Conservation (phyloP, 1,139 yeast genomes). For the Pneumocystis oryctolagi region DNA sequence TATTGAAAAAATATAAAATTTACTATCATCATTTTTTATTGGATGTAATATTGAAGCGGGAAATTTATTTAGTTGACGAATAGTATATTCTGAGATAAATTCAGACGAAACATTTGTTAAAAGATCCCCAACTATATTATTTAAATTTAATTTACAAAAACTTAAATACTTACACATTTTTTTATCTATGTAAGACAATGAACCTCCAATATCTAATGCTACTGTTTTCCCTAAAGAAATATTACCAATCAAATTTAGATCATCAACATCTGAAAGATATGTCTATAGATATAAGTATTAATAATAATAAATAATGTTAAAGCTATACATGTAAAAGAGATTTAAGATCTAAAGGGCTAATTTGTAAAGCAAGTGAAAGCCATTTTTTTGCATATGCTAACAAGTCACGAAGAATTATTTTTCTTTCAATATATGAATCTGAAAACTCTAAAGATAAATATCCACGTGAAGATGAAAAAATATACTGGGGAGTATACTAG, state of each 20-base stretch:
- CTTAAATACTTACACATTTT: slow-evolving; percentile 27
- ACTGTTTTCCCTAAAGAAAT: slow-evolving; percentile 72
- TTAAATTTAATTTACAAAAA: background rate
- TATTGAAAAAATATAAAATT: background rate
- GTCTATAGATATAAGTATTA: slow-evolving; percentile 38
- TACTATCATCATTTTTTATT: background rate
- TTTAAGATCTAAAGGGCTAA: slow-evolving; percentile 53
- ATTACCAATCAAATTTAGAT: slow-evolving; percentile 22
- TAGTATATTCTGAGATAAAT: slow-evolving; percentile 62
- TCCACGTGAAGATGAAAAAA: slow-evolving; percentile 42
- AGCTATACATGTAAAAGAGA: background rate
- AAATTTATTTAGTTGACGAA: slow-evolving; percentile 31
- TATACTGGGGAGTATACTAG: slow-evolving; percentile 69
- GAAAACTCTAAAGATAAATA: slow-evolving; percentile 52
- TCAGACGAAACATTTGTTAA: slow-evolving; percentile 51
- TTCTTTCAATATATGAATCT: slow-evolving; percentile 69
- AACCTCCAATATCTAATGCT: slow-evolving; percentile 79
- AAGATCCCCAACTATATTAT: slow-evolving; percentile 19
- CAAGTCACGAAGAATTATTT: slow-evolving; percentile 46
- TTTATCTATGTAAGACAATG: slow-evolving; percentile 47
- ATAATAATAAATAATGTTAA: no score
- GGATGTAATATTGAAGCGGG: background rate
- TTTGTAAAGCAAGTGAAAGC: slow-evolving; percentile 41
- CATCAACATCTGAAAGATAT: slow-evolving; percentile 41
- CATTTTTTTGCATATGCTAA: slow-evolving; percentile 49